Evolutionary conservation across 2,329 filamentous ascomycete species (phyloP), one percentile per base, ranked within the genome.

Genomic region (Colletotrichum cuscutae): DNA sequence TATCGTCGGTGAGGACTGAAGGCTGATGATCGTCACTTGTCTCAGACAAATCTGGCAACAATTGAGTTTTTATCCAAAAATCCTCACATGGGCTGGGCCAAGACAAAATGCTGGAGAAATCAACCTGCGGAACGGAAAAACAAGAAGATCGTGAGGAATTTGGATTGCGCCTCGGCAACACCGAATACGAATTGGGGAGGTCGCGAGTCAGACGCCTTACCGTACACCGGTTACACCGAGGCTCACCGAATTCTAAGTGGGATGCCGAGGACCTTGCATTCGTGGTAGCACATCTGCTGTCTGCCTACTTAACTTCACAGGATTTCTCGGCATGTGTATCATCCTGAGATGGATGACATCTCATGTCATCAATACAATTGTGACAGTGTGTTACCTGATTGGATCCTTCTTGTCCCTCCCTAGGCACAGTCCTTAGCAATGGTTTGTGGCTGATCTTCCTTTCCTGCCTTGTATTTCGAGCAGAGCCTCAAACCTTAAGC

Each of bases 111-210:
- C 3, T 11, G 19, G 53, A 22, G 30, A 8, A 24, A 60, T 11
- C 30, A 42, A 2, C 56, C 66, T 35, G 71, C 71, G 71, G 71
- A 71, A 71, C 71, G 71, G 71, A 72, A 72, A 71, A 72, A 72
- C 71, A 13, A 70, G 24, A 60, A 1, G 15, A 65, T 71, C 28
- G 46, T 26, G 49, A 32, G 54, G 28, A 22, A 35, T 11, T 32
- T 1, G 7, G 8, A 56, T 22, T 26, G 2, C 22, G 22, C 56
- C 15, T 12, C 19, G 19, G 49, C 60, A 54, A 26, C 8, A 32
- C 37, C 54, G 30, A 52, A 56, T 22, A 65, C 66, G 46, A 24
- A 61, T 65, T 42, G 22, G 60, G 65, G n/a, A 32, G 35, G 24
- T 70, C 13, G 54, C 70, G 70, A 70, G 71, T 72, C 71, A 72